Conservation (phyloP, 257 asterid species). For the Schizonepeta tenuifolia region DNA sequence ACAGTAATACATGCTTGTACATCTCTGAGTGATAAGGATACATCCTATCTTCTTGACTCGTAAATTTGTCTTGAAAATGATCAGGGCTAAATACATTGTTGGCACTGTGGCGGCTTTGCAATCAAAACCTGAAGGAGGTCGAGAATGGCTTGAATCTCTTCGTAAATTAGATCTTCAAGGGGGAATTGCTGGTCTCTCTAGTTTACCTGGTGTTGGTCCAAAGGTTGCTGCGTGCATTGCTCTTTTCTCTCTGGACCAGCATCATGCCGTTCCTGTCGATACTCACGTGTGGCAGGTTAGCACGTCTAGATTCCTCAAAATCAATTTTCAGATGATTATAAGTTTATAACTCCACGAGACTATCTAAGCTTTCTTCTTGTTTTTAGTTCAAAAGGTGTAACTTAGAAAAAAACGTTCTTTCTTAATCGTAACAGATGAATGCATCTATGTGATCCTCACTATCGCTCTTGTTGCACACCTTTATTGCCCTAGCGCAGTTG, state of each 20-base stretch:
- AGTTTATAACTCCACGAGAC: no score
- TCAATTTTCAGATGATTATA: background rate
- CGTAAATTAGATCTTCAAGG: slow-evolving; percentile 73
- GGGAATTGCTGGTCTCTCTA: slow-evolving; percentile 63
- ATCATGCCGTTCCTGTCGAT: slow-evolving; percentile 95
- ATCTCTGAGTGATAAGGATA: background rate
- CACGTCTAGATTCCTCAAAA: background rate
- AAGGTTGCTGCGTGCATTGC: slow-evolving; percentile 98
- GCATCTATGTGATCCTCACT: slow-evolving; percentile 6
- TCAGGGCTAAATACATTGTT: slow-evolving; percentile 90
- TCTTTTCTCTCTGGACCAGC: slow-evolving; percentile 92
- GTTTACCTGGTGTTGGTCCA: slow-evolving; percentile 98
- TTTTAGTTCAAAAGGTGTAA: background rate
- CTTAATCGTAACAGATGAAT: background rate
- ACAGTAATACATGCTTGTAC: background rate
- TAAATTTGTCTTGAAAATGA: slow-evolving; percentile 25
- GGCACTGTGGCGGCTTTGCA: slow-evolving; percentile 82
- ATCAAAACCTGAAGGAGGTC: slow-evolving; percentile 84
- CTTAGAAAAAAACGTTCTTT: background rate
- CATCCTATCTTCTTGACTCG: background rate
- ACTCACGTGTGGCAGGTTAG: slow-evolving; percentile 97
- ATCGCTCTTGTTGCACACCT: background rate
- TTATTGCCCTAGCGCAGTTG: background rate
- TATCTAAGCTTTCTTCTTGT: slow-evolving; percentile 9
- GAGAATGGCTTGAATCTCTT: slow-evolving; percentile 84